Conservation (phyloP, 2,329 filamentous ascomycete genomes). For the Beauveria sp. region DNA sequence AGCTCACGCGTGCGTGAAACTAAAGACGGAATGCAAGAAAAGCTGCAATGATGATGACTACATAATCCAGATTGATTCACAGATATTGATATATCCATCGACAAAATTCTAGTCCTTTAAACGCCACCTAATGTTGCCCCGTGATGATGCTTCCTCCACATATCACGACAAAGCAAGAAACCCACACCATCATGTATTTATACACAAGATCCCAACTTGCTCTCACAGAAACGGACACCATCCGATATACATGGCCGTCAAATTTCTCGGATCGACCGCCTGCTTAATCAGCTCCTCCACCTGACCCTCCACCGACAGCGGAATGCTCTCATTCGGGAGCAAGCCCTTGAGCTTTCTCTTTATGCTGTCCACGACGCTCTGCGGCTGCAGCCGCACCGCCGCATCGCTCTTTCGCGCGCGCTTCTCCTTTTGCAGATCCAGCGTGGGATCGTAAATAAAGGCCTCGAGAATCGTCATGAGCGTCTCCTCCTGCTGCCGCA, state of each 20-base stretch:
- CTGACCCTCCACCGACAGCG: constrained; percentile 90
- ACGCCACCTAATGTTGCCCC: not conserved
- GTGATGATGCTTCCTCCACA: no score
- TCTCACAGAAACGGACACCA: constrained; percentile 60
- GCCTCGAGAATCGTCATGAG: constrained; percentile 96
- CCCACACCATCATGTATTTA: not conserved
- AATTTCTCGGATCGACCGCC: constrained; percentile 70
- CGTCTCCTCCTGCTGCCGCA: constrained; percentile 89
- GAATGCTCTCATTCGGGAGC: constrained; percentile 80
- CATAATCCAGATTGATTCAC: not conserved
- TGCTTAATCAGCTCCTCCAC: constrained; percentile 91
- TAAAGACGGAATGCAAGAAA: not conserved
- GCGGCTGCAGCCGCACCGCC: constrained; percentile 45
- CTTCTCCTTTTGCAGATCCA: constrained; percentile 76
- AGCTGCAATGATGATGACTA: not conserved
- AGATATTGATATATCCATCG: not conserved
- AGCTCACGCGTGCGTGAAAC: not conserved
- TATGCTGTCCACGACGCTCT: constrained; percentile 83
- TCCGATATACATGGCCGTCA: constrained; percentile 94
- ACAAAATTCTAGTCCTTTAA: not conserved
- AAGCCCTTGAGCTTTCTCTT: constrained; percentile 79
- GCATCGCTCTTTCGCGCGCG: constrained; percentile 30
- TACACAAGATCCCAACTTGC: not conserved
- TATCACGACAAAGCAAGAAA: not conserved
- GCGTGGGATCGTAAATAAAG: constrained; percentile 92